A percentile compares a stretch with the other conserved stretches of the same genome.
These are phyloP conservation scores for Pythium folliculosum DNA, from an alignment of 352 stramenopile species.

Conservation along the genomic window DNA sequence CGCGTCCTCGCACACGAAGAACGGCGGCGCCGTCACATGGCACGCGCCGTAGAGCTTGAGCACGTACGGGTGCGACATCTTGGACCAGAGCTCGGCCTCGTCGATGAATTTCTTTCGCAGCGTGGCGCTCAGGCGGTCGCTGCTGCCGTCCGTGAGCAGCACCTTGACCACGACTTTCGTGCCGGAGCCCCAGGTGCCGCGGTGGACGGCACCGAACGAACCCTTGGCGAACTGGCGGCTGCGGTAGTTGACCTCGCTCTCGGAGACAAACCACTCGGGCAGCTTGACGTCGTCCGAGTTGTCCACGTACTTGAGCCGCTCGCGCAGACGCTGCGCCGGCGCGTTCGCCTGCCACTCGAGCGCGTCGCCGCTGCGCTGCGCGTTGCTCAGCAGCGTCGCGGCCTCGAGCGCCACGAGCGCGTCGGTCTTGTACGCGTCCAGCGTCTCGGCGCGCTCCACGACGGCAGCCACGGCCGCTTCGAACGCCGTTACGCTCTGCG, in stretches of 20 bases:
- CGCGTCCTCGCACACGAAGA: conserved; percentile 35
- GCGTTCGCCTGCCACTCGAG: conserved; percentile 1
- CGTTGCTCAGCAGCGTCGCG: conserved; percentile 6
- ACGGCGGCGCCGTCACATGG: conserved; percentile 24
- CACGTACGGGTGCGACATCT: conserved; percentile 89
- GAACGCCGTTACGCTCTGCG: neutral
- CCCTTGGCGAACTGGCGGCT: conserved; percentile 3
- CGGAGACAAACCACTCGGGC: conserved; percentile 11
- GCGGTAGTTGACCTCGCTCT: conserved; percentile 9
- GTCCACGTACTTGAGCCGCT: neutral
- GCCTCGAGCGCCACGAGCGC: conserved; percentile 6
- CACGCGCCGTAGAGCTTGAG: conserved; percentile 64
- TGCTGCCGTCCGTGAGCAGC: neutral
- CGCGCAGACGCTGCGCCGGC: neutral
- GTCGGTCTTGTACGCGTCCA: neutral
- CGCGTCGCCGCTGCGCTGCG: neutral
- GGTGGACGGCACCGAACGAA: conserved; percentile 5
- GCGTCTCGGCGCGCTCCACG: neutral
- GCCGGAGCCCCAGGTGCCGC: conserved; percentile 15
- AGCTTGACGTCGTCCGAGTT: conserved; percentile 5
- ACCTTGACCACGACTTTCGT: conserved; percentile 22
- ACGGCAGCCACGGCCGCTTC: neutral
- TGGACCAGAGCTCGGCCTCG: conserved; percentile 81
- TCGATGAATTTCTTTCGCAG: conserved; percentile 11
- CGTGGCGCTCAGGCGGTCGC: neutral